A percentile compares a stretch with the other conserved stretches of the same genome.
Evolutionary conservation across 805 yeast genomes (phyloP).

Genomic region (Ogataea nitratoaversa): DNA sequence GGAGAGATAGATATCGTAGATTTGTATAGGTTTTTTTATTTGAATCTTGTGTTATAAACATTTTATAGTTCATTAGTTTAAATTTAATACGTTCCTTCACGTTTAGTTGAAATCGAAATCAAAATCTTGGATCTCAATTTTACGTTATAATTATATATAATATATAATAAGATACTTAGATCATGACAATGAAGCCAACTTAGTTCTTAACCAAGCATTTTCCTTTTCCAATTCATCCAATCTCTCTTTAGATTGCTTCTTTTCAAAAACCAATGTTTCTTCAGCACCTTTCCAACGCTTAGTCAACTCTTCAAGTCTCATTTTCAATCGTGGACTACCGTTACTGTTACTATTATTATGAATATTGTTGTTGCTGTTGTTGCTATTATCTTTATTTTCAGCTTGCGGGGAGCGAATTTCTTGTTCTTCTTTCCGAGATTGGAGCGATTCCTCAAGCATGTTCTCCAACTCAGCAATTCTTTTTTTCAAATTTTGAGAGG

Average conservation of each 20-base stretch:
- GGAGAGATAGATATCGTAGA: not conserved
- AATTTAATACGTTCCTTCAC: too few relatives aligned
- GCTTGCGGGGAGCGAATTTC: not conserved
- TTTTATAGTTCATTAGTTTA: not conserved
- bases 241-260: slow-evolving; percentile 48
- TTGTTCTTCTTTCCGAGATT: not conserved
- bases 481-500: not conserved
- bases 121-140: too few relatives aligned
- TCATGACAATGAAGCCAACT: not conserved
- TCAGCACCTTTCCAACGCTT: slow-evolving; percentile 67
- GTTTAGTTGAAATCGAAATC: too few relatives aligned
- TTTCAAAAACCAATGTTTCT: slow-evolving; percentile 62
- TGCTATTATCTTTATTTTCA: not conserved
- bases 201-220: slow-evolving; percentile 34
- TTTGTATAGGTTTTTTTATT: too few relatives aligned
- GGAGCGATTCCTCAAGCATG: not conserved
- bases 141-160: too few relatives aligned
- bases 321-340: slow-evolving; percentile 29
- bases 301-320: slow-evolving; percentile 58
- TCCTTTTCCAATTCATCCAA: slow-evolving; percentile 54
- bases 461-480: slow-evolving; percentile 2
- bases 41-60: not conserved
- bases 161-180: too few relatives aligned
- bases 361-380: not conserved
- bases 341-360: slow-evolving; percentile 7